Conservation (phyloP, 2,329 filamentous ascomycete genomes). For the Ophiocordyceps australis region DNA sequence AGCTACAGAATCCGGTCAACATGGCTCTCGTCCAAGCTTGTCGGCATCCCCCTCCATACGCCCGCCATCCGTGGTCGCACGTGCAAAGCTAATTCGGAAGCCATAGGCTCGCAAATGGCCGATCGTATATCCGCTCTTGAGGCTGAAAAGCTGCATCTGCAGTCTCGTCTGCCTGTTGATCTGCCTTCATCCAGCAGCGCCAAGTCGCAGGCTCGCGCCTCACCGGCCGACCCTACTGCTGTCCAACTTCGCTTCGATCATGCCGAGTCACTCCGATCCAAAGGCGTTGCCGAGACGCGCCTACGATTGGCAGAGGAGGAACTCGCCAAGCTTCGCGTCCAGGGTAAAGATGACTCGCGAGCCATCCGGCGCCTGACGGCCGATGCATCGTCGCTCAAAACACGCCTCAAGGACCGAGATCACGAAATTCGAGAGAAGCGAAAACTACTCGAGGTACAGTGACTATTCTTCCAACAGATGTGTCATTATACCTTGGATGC, state of each 20-base stretch:
- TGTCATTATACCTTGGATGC: no score
- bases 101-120: slow-evolving; percentile 42
- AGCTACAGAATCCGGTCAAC: slow-evolving; percentile 43
- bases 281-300: slow-evolving; percentile 45
- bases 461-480: no score
- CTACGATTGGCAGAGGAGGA: slow-evolving; percentile 46
- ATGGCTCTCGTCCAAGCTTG: slow-evolving; percentile 62
- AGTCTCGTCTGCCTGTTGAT: no score
- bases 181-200: no score
- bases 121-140: slow-evolving; percentile 48
- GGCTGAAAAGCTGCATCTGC: slow-evolving; percentile 30
- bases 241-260: slow-evolving; percentile 49
- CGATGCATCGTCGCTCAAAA: slow-evolving; percentile 42
- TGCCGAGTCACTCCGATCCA: slow-evolving; percentile 57
- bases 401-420: slow-evolving; percentile 60
- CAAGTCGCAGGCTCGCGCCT: slow-evolving; percentile 1
- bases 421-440: slow-evolving; percentile 74
- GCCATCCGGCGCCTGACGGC: slow-evolving; percentile 42
- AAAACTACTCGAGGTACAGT: slow-evolving; percentile 60
- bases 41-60: slow-evolving; percentile 20
- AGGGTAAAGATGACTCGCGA: slow-evolving; percentile 38
- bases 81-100: background rate
- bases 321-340: slow-evolving; percentile 41
- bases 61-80: slow-evolving; percentile 2
- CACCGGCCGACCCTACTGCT: slow-evolving; percentile 11